Evolutionary conservation across 1,284 basidiomycete species (phyloP), one percentile per base, ranked within the genome.

Genomic region (Mycosarcoma mackinlayi): DNA sequence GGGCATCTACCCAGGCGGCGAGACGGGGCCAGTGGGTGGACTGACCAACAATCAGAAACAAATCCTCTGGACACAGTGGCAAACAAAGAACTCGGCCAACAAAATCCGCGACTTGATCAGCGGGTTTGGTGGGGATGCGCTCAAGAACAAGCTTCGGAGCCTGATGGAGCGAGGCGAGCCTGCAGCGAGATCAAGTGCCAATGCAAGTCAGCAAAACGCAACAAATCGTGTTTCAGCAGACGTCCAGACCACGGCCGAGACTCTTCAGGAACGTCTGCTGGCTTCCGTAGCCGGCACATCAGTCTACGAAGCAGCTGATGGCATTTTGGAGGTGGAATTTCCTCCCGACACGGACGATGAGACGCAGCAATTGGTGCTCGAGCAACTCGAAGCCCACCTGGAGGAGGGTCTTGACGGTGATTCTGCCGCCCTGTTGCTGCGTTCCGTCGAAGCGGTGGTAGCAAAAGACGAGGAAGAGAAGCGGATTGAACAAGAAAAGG

Each of bases 1-100:
- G 18, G 59, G 49, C 3, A 25, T 25, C 25, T 81, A 81, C 51
- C 37, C 65, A 0, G 79, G 79, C 42, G 79, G 79, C 30, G 79
- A 81, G 49, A 46, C 58, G 13, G 64, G 67, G 3, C 44, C 38
- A n/a, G 59, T 65, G 6, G 80, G 78, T 13, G 71, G 68, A 2
- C 42, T 80, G 56, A 80, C 79, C 19, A 74, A 76, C 55, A 65
- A 65, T 21, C 80, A 82, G 47, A 79, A 80, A 65, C 64, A 72
- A 41, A 56, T 58, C 60, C 30, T 75, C 3, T 73, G 57, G 60
- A 34, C 52, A 13, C 40, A 61, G 30, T 77, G 72, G 72, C 55
- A 65, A 49, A 21, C 42, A 44, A 64, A 68, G 48, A 55, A 63
- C 31, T 48, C 57, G 28, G 44, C 53, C 11, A 19, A 37, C 38